A percentile compares a stretch with the other conserved stretches of the same genome.
phyloP scores from a whole-genome alignment of 2,329 filamentous ascomycete genomes.

The Aspergillus transmontanensis region DNA sequence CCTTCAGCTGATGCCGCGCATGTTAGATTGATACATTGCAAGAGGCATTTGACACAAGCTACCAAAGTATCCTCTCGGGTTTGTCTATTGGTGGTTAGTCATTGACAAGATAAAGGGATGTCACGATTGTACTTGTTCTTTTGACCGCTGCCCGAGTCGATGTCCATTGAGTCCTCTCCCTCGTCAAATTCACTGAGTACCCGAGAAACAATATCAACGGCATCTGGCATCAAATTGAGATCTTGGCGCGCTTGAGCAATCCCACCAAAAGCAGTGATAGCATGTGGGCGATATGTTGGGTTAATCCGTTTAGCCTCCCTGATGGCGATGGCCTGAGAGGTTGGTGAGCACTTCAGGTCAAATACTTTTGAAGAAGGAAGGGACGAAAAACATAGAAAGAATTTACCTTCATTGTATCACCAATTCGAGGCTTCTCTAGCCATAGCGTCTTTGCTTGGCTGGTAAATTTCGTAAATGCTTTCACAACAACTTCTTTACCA shows the following conservation, averaged over 20 bases:
- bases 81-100: constrained; percentile 14
- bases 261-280: constrained; percentile 70
- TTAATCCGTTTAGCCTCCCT: constrained; percentile 93
- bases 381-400: background rate
- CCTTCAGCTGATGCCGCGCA: constrained; percentile 26
- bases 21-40: constrained; percentile 40
- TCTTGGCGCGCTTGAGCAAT: constrained; percentile 71
- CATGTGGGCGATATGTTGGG: constrained; percentile 75
- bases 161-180: constrained; percentile 67
- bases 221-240: constrained; percentile 69
- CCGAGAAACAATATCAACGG: constrained; percentile 64
- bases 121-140: constrained; percentile 30
- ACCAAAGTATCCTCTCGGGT: constrained; percentile 40
- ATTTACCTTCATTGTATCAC: constrained; percentile 68
- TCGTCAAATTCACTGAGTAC: constrained; percentile 61
- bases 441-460: constrained; percentile 63
- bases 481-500: constrained; percentile 83
- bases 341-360: background rate
- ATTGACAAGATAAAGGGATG: background rate
- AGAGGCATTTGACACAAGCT: constrained; percentile 41
- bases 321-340: constrained; percentile 62
- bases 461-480: constrained; percentile 77
- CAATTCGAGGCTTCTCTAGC: constrained; percentile 60
- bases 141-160: constrained; percentile 56
- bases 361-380: background rate